These are phyloP conservation scores for Cylindrodendrum hubeiense DNA, from an alignment of 2,329 filamentous ascomycete genomes.

Conservation along the genomic window DNA sequence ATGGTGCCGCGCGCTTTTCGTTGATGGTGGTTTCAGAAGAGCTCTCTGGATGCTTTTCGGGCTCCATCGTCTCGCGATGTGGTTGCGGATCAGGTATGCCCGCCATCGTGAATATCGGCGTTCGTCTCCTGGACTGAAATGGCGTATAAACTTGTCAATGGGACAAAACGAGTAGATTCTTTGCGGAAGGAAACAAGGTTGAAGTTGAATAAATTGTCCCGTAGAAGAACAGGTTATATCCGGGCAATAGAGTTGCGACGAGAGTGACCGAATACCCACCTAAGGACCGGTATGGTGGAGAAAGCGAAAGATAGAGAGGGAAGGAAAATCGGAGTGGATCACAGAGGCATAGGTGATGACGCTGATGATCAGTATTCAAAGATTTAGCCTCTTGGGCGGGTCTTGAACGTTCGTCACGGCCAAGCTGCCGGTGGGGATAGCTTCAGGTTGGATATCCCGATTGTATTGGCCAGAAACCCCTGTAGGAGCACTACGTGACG, in stretches of 20 bases:
- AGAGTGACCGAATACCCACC: conserved; percentile 33
- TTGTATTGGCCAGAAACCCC: background rate
- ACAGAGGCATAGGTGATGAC: conserved; percentile 32
- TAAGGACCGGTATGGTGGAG: conserved; percentile 12
- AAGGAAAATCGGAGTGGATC: conserved; percentile 30
- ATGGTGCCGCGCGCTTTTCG: conserved; percentile 42
- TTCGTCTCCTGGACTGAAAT: conserved; percentile 7
- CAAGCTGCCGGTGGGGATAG: background rate
- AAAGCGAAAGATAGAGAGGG: conserved; percentile 29
- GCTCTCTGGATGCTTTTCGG: conserved; percentile 14
- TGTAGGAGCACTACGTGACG: background rate
- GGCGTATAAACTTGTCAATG: background rate
- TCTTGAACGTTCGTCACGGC: background rate
- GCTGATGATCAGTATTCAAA: conserved; percentile 27
- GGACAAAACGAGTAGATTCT: background rate
- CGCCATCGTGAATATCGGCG: conserved; percentile 30
- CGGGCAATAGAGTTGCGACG: conserved; percentile 24
- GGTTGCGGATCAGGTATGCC: conserved; percentile 33
- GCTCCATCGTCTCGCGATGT: conserved; percentile 29
- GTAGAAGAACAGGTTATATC: background rate
- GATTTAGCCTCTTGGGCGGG: background rate
- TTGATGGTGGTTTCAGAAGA: conserved; percentile 28
- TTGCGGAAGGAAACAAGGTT: background rate
- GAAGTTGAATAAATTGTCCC: conserved; percentile 4
- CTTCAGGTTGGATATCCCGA: background rate